Evolutionary conservation across 2,329 filamentous ascomycete species (phyloP).

Genomic region (Diaporthe batatas): DNA sequence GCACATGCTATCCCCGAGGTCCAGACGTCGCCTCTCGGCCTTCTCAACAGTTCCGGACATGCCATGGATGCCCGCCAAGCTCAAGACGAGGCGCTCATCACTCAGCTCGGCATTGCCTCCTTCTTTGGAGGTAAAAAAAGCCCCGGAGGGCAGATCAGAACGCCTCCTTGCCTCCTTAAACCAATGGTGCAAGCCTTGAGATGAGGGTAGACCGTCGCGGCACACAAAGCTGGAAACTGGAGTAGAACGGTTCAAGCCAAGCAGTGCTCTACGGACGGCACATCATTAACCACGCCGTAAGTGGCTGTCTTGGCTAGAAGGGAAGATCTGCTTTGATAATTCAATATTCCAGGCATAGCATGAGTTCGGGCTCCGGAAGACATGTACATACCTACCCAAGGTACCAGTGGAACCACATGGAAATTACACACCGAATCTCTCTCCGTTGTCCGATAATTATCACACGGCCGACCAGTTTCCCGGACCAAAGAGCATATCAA

Average conservation of each 20-base stretch:
- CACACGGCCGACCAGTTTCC: background rate
- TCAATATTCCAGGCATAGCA: background rate
- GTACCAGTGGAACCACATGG: background rate
- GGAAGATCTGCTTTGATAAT: background rate
- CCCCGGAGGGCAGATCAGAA: background rate
- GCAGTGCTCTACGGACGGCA: background rate
- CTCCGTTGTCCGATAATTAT: background rate
- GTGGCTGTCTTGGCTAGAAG: background rate
- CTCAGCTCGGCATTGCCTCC: background rate
- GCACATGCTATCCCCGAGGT: background rate
- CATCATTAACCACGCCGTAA: background rate
- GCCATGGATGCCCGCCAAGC: conserved; percentile 22
- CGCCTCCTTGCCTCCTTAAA: background rate
- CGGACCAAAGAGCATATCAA: background rate
- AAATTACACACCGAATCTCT: background rate
- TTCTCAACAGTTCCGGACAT: conserved; percentile 7
- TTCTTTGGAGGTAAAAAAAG: background rate
- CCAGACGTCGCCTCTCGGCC: background rate
- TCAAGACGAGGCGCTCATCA: background rate
- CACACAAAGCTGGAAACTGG: no score
- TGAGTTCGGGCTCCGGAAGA: background rate
- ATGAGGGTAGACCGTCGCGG: background rate
- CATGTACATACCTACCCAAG: background rate
- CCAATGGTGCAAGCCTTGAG: background rate
- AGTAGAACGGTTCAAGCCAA: background rate